Conservation (phyloP, 164 flowering plant species). For the Annona squamosa region DNA sequence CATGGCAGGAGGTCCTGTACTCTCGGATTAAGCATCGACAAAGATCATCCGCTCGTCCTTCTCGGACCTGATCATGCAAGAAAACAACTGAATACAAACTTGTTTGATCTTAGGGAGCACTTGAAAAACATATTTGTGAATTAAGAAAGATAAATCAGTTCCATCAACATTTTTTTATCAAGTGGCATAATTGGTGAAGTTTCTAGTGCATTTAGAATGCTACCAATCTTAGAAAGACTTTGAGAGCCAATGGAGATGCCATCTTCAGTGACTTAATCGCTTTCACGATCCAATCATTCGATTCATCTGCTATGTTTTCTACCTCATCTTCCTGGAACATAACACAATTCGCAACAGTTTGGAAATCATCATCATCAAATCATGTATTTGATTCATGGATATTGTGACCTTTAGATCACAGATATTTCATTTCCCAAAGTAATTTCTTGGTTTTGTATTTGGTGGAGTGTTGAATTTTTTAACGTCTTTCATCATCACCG, state of each 20-base stretch:
- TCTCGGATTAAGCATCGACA: constrained; percentile 80
- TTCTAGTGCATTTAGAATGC: neutral
- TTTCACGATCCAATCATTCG: constrained; percentile 32
- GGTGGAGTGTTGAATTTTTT: no score
- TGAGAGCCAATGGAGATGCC: constrained; percentile 84
- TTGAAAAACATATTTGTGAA: neutral
- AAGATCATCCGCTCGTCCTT: constrained; percentile 78
- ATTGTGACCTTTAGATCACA: no score
- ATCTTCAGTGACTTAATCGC: constrained; percentile 47
- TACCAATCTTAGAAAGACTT: constrained; percentile 73
- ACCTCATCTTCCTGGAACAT: constrained; percentile 21
- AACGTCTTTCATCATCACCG: no score
- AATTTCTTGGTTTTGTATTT: no score
- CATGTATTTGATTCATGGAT: no score
- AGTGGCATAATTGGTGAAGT: neutral
- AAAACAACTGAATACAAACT: neutral
- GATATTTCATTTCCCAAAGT: no score
- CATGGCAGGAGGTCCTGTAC: constrained; percentile 74
- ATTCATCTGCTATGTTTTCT: constrained; percentile 26
- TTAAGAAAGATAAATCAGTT: neutral
- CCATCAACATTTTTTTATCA: neutral
- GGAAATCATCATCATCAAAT: no score
- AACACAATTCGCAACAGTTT: no score
- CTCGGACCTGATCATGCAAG: constrained; percentile 59
- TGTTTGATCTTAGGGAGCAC: neutral